These are phyloP conservation scores for Trichophaea hybrida DNA, from an alignment of 2,329 filamentous ascomycete genomes.

Conservation along the genomic window DNA sequence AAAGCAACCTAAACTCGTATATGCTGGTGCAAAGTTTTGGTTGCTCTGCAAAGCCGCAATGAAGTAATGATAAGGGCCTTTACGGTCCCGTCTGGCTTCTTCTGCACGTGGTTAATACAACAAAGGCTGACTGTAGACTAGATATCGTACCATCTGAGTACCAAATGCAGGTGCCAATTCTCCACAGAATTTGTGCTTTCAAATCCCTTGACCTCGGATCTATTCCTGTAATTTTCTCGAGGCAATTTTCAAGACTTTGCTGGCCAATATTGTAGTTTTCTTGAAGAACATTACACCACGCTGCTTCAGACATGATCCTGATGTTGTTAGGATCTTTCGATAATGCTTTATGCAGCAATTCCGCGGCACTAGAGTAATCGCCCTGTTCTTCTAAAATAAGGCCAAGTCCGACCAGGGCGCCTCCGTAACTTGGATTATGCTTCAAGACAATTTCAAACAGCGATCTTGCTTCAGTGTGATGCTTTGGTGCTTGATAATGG, in stretches of 20 bases:
- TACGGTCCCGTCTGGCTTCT: slow-evolving; percentile 51
- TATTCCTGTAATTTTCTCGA: slow-evolving; percentile 49
- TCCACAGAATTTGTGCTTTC: slow-evolving; percentile 73
- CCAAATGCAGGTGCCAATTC: slow-evolving; percentile 38
- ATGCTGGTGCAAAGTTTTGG: slow-evolving; percentile 75
- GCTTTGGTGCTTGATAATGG: slow-evolving; percentile 74
- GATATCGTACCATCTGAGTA: slow-evolving; percentile 21
- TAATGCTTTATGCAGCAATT: slow-evolving; percentile 65
- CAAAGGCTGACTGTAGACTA: background rate
- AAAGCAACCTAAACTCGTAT: slow-evolving; percentile 78
- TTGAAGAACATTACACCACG: slow-evolving; percentile 78
- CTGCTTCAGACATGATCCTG: slow-evolving; percentile 69
- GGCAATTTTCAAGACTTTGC: slow-evolving; percentile 53
- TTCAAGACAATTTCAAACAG: slow-evolving; percentile 71
- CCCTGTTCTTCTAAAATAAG: slow-evolving; percentile 88
- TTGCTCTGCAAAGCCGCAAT: slow-evolving; percentile 73
- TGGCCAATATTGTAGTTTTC: slow-evolving; percentile 58
- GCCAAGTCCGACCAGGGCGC: slow-evolving; percentile 76
- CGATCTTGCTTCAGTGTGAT: slow-evolving; percentile 76
- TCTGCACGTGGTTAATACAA: slow-evolving; percentile 10
- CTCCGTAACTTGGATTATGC: slow-evolving; percentile 59
- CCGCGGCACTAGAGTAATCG: slow-evolving; percentile 66
- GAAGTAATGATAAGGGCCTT: slow-evolving; percentile 71
- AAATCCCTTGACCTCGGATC: slow-evolving; percentile 51
- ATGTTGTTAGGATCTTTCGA: slow-evolving; percentile 58